Base-by-base conservation (phyloP, 805 yeast genomes). In the Metschnikowia dekortorum region DNA sequence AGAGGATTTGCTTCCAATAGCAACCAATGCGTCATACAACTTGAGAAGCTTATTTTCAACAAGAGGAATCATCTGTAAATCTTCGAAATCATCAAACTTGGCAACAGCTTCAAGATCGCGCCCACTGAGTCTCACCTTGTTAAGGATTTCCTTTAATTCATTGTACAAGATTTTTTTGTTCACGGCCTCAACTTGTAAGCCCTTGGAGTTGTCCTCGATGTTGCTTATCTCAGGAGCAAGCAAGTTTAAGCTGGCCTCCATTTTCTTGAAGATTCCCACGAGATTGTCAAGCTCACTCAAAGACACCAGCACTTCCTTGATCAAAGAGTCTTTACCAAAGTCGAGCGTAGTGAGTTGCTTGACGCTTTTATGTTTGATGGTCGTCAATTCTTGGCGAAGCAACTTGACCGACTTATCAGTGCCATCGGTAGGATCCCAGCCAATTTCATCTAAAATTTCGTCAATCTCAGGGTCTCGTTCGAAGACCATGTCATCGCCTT, bases 131-230 rank as follows among this genome's bases (percentile, higher is more conserved):
- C 84, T 80, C 8, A 87, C 86, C n/a, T 88, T 85, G 44, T 79
- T 78, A 53, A 90, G 67, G 42, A 90, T 74, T n/a, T 77, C 80
- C 37, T 80, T 79, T 48, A 90, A 74, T 53, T 88, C 90, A 43
- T 78, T 80, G 75, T 83, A 85, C 26, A 90, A 71, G n/a, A 76
- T 64, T 59, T 87, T 88, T 65, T 87, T 87, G 67, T 91, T 91
- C 40, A 88, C 83, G 5, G 92, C 81, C 57, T 84, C 84, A 6
- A 91, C 85, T 66, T 91, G 97, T 14, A 89, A 67, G 44, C 96
- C 96, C 58, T 85, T 82, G 2, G 91, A 83, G 61, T 85, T 87
- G 34, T 75, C 73, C 61, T 89, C 96, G 39, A 90, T 82, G 46
- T 76, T 79, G 42, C 80, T 78, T 46, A 91, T 81, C 53, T 87